Evolutionary conservation across 176 grass and related monocot genomes (phyloP).

Genomic region (Areca catechu): DNA sequence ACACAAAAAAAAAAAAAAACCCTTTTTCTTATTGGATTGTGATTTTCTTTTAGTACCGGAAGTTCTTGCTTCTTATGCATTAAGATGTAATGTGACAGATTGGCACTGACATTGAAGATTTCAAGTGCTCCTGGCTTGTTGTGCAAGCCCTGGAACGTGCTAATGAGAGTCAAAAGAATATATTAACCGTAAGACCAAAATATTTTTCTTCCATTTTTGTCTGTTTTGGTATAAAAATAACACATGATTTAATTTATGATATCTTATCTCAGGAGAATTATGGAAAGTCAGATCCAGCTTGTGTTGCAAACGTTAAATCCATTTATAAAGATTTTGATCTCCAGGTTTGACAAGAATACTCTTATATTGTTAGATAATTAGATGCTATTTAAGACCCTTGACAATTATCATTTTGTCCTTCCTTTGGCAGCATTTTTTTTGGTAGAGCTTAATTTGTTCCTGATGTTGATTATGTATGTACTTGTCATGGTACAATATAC

Average conservation of each 20-base stretch:
- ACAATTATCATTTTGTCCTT: background rate
- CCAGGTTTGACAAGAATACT: slow-evolving; percentile 47
- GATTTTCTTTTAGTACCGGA: too few species aligned
- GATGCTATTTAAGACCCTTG: slow-evolving; percentile 7
- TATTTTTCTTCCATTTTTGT: slow-evolving; percentile 9
- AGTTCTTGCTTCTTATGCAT: too few species aligned
- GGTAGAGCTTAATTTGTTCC: too few species aligned
- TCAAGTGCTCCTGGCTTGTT: slow-evolving; percentile 94
- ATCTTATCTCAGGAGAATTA: slow-evolving; percentile 62
- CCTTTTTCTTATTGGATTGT: too few species aligned
- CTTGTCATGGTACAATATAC: too few species aligned
- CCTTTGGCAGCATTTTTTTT: too few species aligned
- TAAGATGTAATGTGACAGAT: slow-evolving; percentile 36
- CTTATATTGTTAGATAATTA: background rate
- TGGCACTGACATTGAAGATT: slow-evolving; percentile 96
- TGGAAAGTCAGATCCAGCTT: slow-evolving; percentile 56
- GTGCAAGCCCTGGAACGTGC: slow-evolving; percentile 78
- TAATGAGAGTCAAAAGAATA: slow-evolving; percentile 42
- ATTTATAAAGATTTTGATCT: slow-evolving; percentile 83
- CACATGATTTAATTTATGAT: slow-evolving; percentile 1
- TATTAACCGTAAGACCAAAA: slow-evolving; percentile 53
- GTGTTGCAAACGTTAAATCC: slow-evolving; percentile 92
- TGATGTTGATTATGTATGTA: too few species aligned
- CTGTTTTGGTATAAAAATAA: slow-evolving; percentile 1
- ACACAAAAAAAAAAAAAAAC: too few species aligned